Percentiles rank a stretch among this genome's conserved stretches.
Evolutionary conservation across 2,329 filamentous ascomycete species (phyloP).

Genomic region (Myriosclerotinia duriaeana): DNA sequence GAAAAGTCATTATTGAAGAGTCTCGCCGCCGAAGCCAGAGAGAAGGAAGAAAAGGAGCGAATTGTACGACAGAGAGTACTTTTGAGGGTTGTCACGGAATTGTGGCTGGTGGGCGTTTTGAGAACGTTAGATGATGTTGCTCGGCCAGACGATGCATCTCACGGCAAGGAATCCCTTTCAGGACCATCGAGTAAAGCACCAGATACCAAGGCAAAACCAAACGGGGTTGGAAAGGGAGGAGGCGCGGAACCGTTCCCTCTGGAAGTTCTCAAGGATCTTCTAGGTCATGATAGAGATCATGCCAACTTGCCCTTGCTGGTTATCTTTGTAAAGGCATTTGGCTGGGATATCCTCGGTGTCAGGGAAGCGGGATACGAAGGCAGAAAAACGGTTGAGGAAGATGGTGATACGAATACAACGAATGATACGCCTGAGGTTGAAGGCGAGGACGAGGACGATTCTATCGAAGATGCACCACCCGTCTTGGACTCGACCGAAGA

Average conservation of each 20-base stretch:
- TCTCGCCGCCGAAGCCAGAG: conserved; percentile 75
- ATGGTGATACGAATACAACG: conserved; percentile 61
- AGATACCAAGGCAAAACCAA: conserved; percentile 56
- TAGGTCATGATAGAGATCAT: conserved; percentile 92
- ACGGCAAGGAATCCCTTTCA: conserved; percentile 47
- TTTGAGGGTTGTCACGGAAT: conserved; percentile 85
- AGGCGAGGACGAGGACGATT: conserved; percentile 44
- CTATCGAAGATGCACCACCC: conserved; percentile 49
- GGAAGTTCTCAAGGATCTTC: conserved; percentile 94
- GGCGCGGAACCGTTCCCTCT: conserved; percentile 90
- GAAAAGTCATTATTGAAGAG: conserved; percentile 81
- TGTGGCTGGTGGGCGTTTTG: conserved; percentile 90
- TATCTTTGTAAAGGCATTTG: conserved; percentile 92
- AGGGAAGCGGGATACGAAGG: conserved; percentile 70
- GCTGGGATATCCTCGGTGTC: conserved; percentile 90
- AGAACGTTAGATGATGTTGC: conserved; percentile 72
- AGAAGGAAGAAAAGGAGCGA: conserved; percentile 94
- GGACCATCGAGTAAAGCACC: conserved; percentile 59
- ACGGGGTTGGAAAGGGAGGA: conserved; percentile 57
- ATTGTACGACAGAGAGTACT: conserved; percentile 81
- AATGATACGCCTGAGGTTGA: conserved; percentile 46
- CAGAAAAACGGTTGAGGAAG: conserved; percentile 80
- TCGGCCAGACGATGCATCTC: conserved; percentile 60
- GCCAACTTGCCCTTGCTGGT: conserved; percentile 87
- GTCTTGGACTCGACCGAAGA: conserved; percentile 56